Conservation (phyloP, 352 stramenopile genomes). For the Pythium coloratum region DNA sequence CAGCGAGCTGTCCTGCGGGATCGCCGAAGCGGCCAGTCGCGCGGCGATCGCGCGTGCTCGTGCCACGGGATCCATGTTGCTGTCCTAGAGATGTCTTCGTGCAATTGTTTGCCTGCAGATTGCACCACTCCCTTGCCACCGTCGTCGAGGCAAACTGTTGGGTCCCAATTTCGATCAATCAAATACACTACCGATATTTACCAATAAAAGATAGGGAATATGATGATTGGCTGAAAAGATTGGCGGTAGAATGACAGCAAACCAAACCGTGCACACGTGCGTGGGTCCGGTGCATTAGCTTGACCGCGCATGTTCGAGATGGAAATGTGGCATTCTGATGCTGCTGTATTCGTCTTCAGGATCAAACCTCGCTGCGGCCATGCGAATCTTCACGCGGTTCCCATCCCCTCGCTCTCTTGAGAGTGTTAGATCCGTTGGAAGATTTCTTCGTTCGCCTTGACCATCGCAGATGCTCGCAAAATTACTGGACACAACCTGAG, state of each 20-base stretch:
- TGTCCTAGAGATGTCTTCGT: conserved; percentile 13
- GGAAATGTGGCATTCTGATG: no score
- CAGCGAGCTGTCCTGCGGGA: conserved; percentile 57
- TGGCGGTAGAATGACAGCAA: background rate
- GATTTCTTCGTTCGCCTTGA: background rate
- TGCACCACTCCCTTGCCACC: conserved; percentile 14
- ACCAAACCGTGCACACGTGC: background rate
- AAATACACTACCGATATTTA: conserved; percentile 1
- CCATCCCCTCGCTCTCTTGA: background rate
- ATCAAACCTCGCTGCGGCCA: background rate
- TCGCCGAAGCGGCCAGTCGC: conserved; percentile 66
- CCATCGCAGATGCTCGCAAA: conserved; percentile 9
- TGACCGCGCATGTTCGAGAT: no score
- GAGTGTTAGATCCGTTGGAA: background rate
- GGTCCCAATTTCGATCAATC: conserved; percentile 45
- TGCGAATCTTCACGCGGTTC: conserved; percentile 4
- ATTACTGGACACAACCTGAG: conserved; percentile 23
- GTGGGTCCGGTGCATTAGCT: no score
- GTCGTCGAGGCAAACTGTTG: conserved; percentile 6
- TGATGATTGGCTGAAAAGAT: conserved; percentile 1
- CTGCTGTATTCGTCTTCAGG: no score
- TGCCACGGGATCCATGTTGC: conserved; percentile 72
- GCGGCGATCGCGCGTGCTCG: conserved; percentile 82
- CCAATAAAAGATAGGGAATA: background rate
- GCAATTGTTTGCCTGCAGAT: conserved; percentile 6